Conservation (phyloP, 495 filamentous ascomycete genomes). For the Penicillium simplicissimum region DNA sequence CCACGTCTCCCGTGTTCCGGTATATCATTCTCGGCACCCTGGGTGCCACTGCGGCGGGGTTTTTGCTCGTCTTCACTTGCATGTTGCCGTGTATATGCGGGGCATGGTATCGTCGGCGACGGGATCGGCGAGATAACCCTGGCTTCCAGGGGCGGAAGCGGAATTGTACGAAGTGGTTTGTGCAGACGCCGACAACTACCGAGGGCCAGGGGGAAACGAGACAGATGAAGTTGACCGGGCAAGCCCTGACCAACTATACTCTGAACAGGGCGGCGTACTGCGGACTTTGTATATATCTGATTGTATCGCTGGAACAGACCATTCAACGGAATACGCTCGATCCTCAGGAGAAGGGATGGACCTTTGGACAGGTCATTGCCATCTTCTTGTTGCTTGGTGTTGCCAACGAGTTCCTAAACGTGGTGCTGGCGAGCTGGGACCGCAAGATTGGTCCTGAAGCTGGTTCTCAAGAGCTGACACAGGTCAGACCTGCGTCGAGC, state of each 20-base stretch:
- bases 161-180: constrained; percentile 10
- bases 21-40: constrained; percentile 20
- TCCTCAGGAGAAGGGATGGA: constrained; percentile 19
- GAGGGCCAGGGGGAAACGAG: background rate
- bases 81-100: constrained; percentile 19
- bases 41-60: constrained; percentile 11
- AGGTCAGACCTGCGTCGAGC: constrained; percentile 2
- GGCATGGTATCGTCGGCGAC: background rate
- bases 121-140: background rate
- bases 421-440: constrained; percentile 22
- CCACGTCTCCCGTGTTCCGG: constrained; percentile 19
- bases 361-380: constrained; percentile 23
- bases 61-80: constrained; percentile 11
- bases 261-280: constrained; percentile 18
- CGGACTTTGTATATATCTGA: constrained; percentile 20
- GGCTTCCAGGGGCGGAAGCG: background rate
- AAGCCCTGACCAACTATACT: constrained; percentile 14
- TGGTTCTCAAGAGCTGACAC: constrained; percentile 9
- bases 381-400: constrained; percentile 24
- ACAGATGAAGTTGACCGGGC: constrained; percentile 4
- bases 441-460: constrained; percentile 6
- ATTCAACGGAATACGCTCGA: constrained; percentile 18
- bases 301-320: constrained; percentile 26
- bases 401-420: constrained; percentile 23
- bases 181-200: background rate